Evolutionary conservation across 768 basidiomycete species (phyloP).

Genomic region (Termitomyces sp.): DNA sequence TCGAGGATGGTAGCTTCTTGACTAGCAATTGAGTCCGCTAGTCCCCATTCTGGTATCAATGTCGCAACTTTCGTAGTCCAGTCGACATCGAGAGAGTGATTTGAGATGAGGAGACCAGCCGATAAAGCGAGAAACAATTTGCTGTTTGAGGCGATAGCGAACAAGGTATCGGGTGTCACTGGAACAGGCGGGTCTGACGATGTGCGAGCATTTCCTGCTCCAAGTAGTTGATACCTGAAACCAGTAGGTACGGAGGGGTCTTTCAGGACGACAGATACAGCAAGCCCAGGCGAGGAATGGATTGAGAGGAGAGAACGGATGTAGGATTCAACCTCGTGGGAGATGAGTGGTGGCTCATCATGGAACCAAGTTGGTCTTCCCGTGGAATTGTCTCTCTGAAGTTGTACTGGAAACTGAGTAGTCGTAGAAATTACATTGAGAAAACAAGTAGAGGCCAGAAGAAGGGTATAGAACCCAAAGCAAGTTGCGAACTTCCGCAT

Average conservation of each 20-base stretch:
- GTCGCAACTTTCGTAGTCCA: constrained; percentile 32
- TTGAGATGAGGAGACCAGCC: constrained; percentile 32
- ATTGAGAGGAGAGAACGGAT: constrained; percentile 18
- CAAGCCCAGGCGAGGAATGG: constrained; percentile 35
- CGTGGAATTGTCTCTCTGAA: neutral
- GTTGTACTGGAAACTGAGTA: neutral
- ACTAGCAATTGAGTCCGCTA: constrained; percentile 31
- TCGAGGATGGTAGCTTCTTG: constrained; percentile 31
- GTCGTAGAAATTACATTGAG: neutral
- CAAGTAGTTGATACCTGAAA: constrained; percentile 33
- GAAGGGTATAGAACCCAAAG: neutral
- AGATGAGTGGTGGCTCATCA: neutral
- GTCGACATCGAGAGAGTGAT: constrained; percentile 27
- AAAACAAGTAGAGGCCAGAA: neutral
- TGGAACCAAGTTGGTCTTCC: neutral
- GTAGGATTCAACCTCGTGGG: constrained; percentile 4
- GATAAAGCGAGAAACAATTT: constrained; percentile 34
- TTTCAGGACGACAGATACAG: constrained; percentile 32
- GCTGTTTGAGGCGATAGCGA: constrained; percentile 39
- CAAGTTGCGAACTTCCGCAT: neutral
- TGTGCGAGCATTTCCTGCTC: constrained; percentile 28
- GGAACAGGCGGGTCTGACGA: constrained; percentile 17
- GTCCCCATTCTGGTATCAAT: constrained; percentile 33
- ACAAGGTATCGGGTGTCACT: constrained; percentile 36
- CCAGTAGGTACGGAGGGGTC: constrained; percentile 21